Evolutionary conservation across 78 protist species (phyloP), one percentile per base, ranked within the genome.

Genomic region (Acrasis kona): DNA sequence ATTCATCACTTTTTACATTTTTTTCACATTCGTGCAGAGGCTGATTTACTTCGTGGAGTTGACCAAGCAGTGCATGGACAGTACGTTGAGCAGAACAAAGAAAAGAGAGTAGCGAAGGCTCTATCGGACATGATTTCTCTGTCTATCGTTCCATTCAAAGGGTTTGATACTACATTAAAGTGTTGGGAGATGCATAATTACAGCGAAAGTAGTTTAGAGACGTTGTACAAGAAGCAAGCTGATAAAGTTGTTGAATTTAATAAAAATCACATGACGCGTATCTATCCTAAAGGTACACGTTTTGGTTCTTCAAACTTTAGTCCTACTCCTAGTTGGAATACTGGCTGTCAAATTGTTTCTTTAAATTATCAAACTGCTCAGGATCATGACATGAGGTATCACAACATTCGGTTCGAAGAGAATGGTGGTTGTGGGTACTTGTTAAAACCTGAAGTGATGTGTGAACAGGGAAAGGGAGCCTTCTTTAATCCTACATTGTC

Each of bases 281-380:
- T 74, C 34, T 92, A 88, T 68, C 96, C 96, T 35, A 58, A 70
- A 27, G 96, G 93, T 12, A 76, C 76, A 3, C 81, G 96, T 30
- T 67, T 92, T 79, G 87, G 75, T 39, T 79, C 88, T 30, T 68
- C 78, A 66, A 92, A 92, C 67, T 92, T 82, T 70, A 70, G 86
- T 77, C 96, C 96, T 8, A n/a, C 41, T 1, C 34, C 64, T 39
- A 38, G 77, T 0, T 91, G 96, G 96, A 31, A 39, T 39, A 3
- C 40, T 10, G 96, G 96, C 27, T 9, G 41, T 29, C 92, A 87
- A 42, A 7, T 92, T 36, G 86, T 79, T 10, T 93, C 96, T 29
- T 83, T 92, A 31, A 76, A 76, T 28, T 76, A 9, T 19, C 80
- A 76, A 67, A 88, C 91, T 31, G 31, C 37, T 1, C 30, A 67